These are phyloP conservation scores for Coelastrella sp. DNA, from an alignment of 139 green algal species.

Conservation along the genomic window DNA sequence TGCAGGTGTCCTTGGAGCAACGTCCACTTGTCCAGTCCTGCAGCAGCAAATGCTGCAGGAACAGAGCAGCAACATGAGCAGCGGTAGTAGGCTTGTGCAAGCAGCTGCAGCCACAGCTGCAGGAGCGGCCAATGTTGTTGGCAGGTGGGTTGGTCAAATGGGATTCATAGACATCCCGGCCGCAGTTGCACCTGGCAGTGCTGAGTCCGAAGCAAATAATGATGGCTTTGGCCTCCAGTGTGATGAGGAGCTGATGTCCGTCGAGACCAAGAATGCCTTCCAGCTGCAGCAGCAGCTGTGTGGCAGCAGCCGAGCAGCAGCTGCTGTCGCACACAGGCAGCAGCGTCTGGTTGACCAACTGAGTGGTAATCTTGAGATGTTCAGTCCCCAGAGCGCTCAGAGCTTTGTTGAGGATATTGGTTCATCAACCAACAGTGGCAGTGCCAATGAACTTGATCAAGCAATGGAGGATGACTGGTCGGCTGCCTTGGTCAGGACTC, in stretches of 20 bases:
- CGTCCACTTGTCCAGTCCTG: neutral
- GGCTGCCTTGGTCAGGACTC: too few species aligned
- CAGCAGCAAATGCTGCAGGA: neutral
- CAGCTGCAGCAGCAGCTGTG: constrained; percentile 24
- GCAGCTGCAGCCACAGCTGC: constrained; percentile 11
- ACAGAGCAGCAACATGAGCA: constrained; percentile 13
- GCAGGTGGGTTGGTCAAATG: neutral
- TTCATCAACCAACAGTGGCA: neutral
- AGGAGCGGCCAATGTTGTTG: neutral
- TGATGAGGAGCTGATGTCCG: constrained; percentile 18
- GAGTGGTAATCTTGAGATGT: neutral
- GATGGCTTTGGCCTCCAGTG: neutral
- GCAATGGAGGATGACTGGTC: neutral
- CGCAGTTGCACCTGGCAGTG: neutral
- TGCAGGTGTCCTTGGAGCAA: neutral
- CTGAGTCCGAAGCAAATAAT: neutral
- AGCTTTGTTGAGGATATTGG: neutral
- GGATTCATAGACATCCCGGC: neutral
- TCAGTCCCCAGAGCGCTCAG: neutral
- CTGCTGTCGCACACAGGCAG: neutral
- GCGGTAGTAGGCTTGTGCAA: neutral
- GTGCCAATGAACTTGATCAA: neutral
- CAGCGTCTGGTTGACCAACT: neutral
- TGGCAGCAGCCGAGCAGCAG: neutral
- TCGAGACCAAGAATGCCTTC: neutral